Base-by-base conservation (phyloP, 306 rosid genomes). In the Glycine latifolia region DNA sequence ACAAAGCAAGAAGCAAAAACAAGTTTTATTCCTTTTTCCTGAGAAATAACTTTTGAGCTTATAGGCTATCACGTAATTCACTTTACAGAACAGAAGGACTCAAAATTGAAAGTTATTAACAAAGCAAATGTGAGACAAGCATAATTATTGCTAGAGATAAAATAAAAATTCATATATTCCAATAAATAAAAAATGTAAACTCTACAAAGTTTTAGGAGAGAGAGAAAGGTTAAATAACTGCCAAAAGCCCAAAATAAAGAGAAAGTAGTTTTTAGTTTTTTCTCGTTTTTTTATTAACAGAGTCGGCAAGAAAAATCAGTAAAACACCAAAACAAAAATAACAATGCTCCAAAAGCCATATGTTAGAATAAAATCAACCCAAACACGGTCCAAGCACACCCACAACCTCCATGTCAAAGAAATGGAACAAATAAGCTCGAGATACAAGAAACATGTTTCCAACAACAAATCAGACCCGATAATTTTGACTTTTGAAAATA, bases 381-480 rank as follows among this genome's bases (percentile, higher is more conserved):
- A 65, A 41, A 59, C 80, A 68, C 46, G 63, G 14, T 58, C 67
- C 12, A 50, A 63, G 56, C 16, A 49, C n/a, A 11, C 26, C 53
- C 10, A 65, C 44, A 69, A 73, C 8, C 67, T 56, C 17, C 31
- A 14, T 15, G 44, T 69, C 61, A 70, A 53, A 70, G 71, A 66
- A 68, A 43, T 7, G 13, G 15, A 60, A 67, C 58, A 12, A 39
- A 63, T 44, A 17, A 41, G 12, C 63, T 37, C 37, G 10, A 72
- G 53, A 26, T 26, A 46, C 54, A 41, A 13, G 9, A 14, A 47
- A 72, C 9, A 3, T 53, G 31, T 17, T 58, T 61, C 70, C 86
- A 54, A 86, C 56, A 76, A 37, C 75, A 88, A 69, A 75, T 63
- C 61, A 80, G 71, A 75, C 83, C 72, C 78, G 58, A 80, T 65